phyloP scores from a whole-genome alignment of 371 early-diverging fungal genomes.

The Choanephora cucurbitarum region DNA sequence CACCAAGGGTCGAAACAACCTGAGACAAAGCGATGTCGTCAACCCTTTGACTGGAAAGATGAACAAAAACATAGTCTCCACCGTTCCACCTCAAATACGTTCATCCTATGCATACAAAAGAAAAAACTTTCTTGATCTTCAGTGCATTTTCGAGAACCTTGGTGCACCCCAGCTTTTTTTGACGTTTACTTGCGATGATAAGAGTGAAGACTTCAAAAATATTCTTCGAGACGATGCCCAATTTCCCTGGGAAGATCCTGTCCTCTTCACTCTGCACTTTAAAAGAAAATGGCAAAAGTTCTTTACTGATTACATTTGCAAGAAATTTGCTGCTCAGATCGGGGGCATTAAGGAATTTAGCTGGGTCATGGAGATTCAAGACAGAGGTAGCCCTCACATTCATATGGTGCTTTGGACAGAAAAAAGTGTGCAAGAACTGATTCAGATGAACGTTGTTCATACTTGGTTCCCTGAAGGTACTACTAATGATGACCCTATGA shows the following conservation, averaged over 20 bases:
- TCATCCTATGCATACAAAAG: slow-evolving; percentile 1
- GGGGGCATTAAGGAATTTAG: slow-evolving; percentile 6
- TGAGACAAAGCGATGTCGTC: slow-evolving; percentile 1
- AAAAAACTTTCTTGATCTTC: not conserved
- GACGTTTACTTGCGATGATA: not conserved
- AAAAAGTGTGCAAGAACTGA: not conserved
- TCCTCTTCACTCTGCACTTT: slow-evolving; percentile 2
- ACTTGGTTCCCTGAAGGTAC: not conserved
- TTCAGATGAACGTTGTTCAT: slow-evolving; percentile 1
- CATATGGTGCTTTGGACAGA: slow-evolving; percentile 11
- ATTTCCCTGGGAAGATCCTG: slow-evolving; percentile 6
- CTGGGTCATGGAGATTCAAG: slow-evolving; percentile 9
- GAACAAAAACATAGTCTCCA: slow-evolving; percentile 2
- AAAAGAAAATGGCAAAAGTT: slow-evolving; percentile 8
- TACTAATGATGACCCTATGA: slow-evolving; percentile 3
- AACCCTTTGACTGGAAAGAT: not conserved
- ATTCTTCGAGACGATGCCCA: not conserved
- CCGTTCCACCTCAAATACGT: not conserved
- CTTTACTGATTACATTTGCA: not conserved
- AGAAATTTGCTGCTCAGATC: slow-evolving; percentile 6
- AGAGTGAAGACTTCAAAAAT: slow-evolving; percentile 1
- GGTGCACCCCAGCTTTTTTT: not conserved
- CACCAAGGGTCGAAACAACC: slow-evolving; percentile 2
- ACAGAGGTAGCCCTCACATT: slow-evolving; percentile 1
- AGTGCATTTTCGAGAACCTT: not conserved